These are phyloP conservation scores for Penicillium ucsense DNA, from an alignment of 495 filamentous ascomycete genomes.

Conservation along the genomic window DNA sequence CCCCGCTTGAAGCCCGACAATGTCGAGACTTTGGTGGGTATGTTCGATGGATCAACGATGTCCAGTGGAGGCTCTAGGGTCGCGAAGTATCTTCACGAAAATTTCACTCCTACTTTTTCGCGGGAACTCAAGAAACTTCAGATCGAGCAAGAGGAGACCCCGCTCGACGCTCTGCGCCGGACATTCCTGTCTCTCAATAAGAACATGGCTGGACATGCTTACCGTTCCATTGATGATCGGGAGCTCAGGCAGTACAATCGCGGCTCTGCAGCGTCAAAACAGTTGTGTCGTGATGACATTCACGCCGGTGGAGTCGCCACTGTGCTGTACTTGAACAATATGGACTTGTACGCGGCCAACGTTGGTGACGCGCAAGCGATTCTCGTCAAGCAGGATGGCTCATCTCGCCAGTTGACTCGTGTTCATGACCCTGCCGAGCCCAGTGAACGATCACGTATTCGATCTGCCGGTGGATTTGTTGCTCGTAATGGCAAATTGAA, in stretches of 20 bases:
- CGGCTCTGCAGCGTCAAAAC: conserved; percentile 55
- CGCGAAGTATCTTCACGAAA: conserved; percentile 91
- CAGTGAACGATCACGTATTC: conserved; percentile 76
- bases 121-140: conserved; percentile 63
- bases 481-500: conserved; percentile 90
- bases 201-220: conserved; percentile 81
- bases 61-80: conserved; percentile 86
- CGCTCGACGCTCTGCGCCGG: conserved; percentile 73
- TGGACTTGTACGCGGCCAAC: conserved; percentile 89
- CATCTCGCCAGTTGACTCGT: conserved; percentile 66
- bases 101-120: conserved; percentile 75
- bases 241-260: conserved; percentile 54
- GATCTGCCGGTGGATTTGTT: conserved; percentile 90
- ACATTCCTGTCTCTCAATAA: conserved; percentile 89
- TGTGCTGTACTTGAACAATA: conserved; percentile 76
- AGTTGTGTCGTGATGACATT: conserved; percentile 79
- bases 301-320: conserved; percentile 86
- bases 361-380: conserved; percentile 92
- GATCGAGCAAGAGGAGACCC: conserved; percentile 48
- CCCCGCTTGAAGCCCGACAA: conserved; percentile 87
- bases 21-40: conserved; percentile 77
- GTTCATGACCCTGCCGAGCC: conserved; percentile 88
- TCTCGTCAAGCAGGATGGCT: conserved; percentile 79
- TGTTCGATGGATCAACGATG: conserved; percentile 88
- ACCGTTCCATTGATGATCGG: conserved; percentile 65